Percentiles rank a stretch among this genome's conserved stretches.
phyloP scores from a whole-genome alignment of 345 rosid genomes.

The Odontarrhena argentea region DNA sequence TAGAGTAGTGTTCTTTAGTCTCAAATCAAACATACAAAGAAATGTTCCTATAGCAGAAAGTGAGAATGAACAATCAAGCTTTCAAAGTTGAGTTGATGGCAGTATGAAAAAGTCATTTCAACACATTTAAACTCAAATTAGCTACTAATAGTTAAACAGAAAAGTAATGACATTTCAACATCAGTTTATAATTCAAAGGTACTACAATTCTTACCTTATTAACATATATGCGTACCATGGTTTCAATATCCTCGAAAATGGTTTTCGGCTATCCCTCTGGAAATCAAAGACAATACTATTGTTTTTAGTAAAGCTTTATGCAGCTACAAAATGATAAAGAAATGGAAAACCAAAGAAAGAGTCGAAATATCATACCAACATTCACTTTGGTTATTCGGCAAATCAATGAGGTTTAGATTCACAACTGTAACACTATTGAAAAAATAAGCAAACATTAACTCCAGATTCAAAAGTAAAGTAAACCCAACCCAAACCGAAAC shows the following conservation, averaged over 20 bases:
- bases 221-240: constrained; percentile 87
- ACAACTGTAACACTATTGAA: constrained; percentile 63
- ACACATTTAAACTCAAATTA: too few species aligned
- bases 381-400: constrained; percentile 97
- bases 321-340: not conserved
- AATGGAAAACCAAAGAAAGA: constrained; percentile 5
- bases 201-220: constrained; percentile 64
- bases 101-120: too few species aligned
- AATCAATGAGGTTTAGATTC: constrained; percentile 86
- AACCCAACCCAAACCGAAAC: too few species aligned
- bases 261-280: constrained; percentile 96
- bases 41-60: too few species aligned
- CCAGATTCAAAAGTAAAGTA: not conserved
- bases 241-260: constrained; percentile 80
- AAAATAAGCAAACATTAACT: not conserved
- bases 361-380: constrained; percentile 55
- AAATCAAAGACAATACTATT: constrained; percentile 23
- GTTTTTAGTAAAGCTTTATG: not conserved
- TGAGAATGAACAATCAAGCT: too few species aligned
- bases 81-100: too few species aligned
- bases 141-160: not conserved
- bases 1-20: too few species aligned
- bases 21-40: too few species aligned
- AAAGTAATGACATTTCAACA: not conserved
- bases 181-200: not conserved